Base-by-base conservation (phyloP, 805 yeast species). In the Ogataea wickerhamii region DNA sequence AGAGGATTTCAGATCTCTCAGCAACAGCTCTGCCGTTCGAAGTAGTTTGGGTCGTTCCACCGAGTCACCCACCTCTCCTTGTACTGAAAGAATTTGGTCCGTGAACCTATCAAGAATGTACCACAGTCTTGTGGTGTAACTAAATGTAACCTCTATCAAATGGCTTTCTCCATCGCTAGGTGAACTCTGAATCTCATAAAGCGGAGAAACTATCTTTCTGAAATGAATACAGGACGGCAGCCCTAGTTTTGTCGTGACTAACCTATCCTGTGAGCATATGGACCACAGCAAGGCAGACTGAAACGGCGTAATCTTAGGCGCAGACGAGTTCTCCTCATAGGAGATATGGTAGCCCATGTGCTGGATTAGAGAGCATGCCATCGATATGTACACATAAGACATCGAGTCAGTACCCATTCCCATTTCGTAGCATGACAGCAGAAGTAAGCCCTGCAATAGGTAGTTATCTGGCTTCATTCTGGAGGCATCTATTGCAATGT, bases 221-320 rank as follows among this genome's bases (percentile, higher is more conserved):
- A 49, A 61, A 34, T 61, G 65, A 11, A 61, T 54, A 24, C 63
- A 61, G 14, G 57, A 47, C 3, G 65, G 64, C 6, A 61, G 63
- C 4, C 51, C 50, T 5, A 58, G 21, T 2, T 39, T 32, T 4
- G 44, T 42, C 0, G 64, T 56, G 14, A 60, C 42, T 2, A 61
- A 34, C 35, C 64, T 43, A 37, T 61, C 66, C 27, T 61, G 63
- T 6, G 51, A 28, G 31, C 64, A 60, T 2, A 61, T 43, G 0
- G 61, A 49, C 66, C 66, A 61, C 2, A 61, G 35, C 2, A 51
- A 42, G 2, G 63, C 52, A 0, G 61, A 52, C 22, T 49, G 49
- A 18, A 47, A 42, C 2, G 61, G 61, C 2, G 63, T 48, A 1
- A 44, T 36, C 23, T 40, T 47, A 10, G 57, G 60, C 2, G 55